Evolutionary conservation across 1,284 basidiomycete species (phyloP).

Genomic region (Irpex sp.): DNA sequence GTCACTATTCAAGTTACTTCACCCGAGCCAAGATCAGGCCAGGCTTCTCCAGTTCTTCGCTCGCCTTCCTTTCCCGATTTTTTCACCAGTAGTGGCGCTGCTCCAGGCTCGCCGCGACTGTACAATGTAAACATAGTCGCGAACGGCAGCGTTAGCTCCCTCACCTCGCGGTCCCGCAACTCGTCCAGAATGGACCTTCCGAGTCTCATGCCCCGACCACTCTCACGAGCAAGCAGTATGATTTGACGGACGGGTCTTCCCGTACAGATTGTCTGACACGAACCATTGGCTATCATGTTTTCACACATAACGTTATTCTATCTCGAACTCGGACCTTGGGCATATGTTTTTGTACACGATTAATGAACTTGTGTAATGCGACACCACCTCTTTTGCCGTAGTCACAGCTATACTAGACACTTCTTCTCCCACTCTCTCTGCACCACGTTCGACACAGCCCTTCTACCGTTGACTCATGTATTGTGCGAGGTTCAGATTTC

Average conservation of each 20-base stretch:
- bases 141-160: slow-evolving; percentile 29
- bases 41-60: slow-evolving; percentile 24
- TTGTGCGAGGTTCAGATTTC: not conserved
- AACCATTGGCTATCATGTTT: not conserved
- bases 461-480: not conserved
- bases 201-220: slow-evolving; percentile 39
- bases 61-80: slow-evolving; percentile 26
- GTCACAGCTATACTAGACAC: not conserved
- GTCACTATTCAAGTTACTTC: slow-evolving; percentile 21
- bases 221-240: slow-evolving; percentile 31
- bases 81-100: slow-evolving; percentile 21
- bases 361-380: slow-evolving; percentile 1
- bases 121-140: slow-evolving; percentile 27
- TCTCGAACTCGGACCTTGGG: slow-evolving; percentile 3
- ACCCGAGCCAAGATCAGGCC: slow-evolving; percentile 20
- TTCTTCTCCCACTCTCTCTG: not conserved
- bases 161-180: slow-evolving; percentile 56
- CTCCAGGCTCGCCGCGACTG: slow-evolving; percentile 29
- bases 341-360: not conserved
- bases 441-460: not conserved
- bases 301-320: slow-evolving; percentile 1
- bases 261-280: not conserved
- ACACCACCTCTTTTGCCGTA: not conserved
- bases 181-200: slow-evolving; percentile 61
- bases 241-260: slow-evolving; percentile 4